These are phyloP conservation scores for Crucihimalaya himalaica DNA, from an alignment of 345 rosid genomes.

Conservation along the genomic window DNA sequence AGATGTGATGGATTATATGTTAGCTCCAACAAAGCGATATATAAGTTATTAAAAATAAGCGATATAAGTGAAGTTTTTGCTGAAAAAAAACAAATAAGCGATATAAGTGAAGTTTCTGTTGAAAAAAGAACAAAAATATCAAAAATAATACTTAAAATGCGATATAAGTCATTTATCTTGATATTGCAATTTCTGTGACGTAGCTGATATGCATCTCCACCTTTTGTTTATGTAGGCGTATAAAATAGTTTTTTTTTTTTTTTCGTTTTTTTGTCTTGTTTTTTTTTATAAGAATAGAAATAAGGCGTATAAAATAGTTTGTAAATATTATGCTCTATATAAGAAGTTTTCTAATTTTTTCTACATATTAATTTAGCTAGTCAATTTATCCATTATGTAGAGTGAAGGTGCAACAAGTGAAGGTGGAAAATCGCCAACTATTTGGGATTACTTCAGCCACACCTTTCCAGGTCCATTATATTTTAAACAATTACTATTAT, in stretches of 20 bases:
- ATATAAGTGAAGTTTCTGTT: too few species aligned
- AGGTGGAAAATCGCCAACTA: constrained; percentile 25
- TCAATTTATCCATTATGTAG: not conserved
- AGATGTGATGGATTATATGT: not conserved
- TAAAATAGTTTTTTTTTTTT: too few species aligned
- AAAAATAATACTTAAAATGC: not conserved
- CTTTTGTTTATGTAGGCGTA: not conserved
- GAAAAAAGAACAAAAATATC: not conserved
- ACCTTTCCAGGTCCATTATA: not conserved
- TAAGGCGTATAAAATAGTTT: not conserved
- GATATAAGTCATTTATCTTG: not conserved
- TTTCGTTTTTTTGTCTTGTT: too few species aligned
- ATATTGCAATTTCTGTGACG: not conserved
- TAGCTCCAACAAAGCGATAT: not conserved
- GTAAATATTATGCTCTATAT: not conserved
- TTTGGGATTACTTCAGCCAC: constrained; percentile 32
- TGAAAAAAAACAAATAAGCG: too few species aligned
- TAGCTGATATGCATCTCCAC: not conserved
- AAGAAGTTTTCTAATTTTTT: not conserved
- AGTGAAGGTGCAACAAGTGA: constrained; percentile 31
- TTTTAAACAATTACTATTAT: not conserved
- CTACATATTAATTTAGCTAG: not conserved
- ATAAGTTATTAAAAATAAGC: too few species aligned
- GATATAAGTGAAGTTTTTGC: too few species aligned
- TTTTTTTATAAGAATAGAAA: too few species aligned